Evolutionary conservation across 2,329 filamentous ascomycete species (phyloP).

Genomic region (Cordyceps pruinosa): DNA sequence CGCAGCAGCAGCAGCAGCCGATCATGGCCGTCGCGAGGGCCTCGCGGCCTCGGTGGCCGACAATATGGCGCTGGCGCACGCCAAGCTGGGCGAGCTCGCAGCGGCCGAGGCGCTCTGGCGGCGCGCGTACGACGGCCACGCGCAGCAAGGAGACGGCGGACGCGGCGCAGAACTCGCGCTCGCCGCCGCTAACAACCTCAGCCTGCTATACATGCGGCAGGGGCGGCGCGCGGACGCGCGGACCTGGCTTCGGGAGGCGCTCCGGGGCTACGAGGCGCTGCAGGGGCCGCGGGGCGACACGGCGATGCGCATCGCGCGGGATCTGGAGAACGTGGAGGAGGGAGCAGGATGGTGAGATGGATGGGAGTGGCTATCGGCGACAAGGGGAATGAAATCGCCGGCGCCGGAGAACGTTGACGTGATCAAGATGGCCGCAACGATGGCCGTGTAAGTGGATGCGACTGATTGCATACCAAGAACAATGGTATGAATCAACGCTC

Average conservation of each 20-base stretch:
- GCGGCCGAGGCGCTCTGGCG: background rate
- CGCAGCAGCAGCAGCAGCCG: background rate
- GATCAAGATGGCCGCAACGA: background rate
- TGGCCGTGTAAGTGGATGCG: background rate
- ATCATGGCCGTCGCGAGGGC: background rate
- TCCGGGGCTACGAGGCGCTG: background rate
- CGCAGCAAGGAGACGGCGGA: background rate
- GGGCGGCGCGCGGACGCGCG: background rate
- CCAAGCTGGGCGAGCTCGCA: background rate
- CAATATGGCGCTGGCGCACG: conserved; percentile 3
- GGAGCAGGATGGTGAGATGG: background rate
- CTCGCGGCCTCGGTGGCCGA: background rate
- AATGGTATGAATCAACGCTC: no score
- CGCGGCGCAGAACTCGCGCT: background rate
- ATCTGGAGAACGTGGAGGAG: background rate
- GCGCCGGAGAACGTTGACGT: background rate
- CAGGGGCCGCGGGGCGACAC: background rate
- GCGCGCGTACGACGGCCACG: background rate
- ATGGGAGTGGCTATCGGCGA: background rate
- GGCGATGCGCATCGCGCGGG: background rate
- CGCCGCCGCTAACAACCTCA: conserved; percentile 1
- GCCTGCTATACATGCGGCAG: background rate
- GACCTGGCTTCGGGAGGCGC: background rate
- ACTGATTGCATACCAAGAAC: no score
- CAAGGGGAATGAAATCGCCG: no score